Base-by-base conservation (phyloP, 257 asterid genomes). In the Gentiana dahurica region DNA sequence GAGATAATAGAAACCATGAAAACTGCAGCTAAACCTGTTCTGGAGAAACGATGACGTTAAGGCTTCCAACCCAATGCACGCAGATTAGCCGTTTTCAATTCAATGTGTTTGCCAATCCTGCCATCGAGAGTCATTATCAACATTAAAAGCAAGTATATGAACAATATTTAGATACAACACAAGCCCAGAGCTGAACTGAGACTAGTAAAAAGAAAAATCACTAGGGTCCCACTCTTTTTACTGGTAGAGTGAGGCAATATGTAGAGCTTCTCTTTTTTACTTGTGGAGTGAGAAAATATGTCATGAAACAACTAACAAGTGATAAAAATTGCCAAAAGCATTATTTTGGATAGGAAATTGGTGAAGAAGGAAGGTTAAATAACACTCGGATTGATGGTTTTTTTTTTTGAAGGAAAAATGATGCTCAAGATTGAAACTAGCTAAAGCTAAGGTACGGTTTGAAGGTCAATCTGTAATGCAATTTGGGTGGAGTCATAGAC, bases 41-140 rank as follows among this genome's bases (percentile, higher is more conserved):
- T 39, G 38, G 9, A 53, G n/a, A 51, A 5, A 53, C 4, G 37
- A 55, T 57, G 12, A 45, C 49, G 63, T 69, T 24, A 79, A 58
- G 78, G 72, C 67, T 80, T 80, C 92, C 77, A 82, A 39, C 94
- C 96, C 65, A 91, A 57, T 34, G 86, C 83, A 71, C 79, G 87
- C 71, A 91, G 72, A 67, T 71, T 77, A 61, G 81, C 77, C 12
- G 76, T 49, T 48, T 37, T 84, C 50, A 91, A 70, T 71, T 75
- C 89, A 55, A 71, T 59, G 51, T 91, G 87, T 79, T 83, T 87
- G 61, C 98, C 95, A 34, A 87, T 70, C 78, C 98, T 91, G 87
- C 63, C 41, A 55, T 57, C 47, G 68, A 24, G 12, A 54, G 4
- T 12, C n/a, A 36, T 48, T 12, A 51, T n/a, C 39, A 11, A 5